Base-by-base conservation (phyloP, 768 basidiomycete genomes). In the Boletus sp. region DNA sequence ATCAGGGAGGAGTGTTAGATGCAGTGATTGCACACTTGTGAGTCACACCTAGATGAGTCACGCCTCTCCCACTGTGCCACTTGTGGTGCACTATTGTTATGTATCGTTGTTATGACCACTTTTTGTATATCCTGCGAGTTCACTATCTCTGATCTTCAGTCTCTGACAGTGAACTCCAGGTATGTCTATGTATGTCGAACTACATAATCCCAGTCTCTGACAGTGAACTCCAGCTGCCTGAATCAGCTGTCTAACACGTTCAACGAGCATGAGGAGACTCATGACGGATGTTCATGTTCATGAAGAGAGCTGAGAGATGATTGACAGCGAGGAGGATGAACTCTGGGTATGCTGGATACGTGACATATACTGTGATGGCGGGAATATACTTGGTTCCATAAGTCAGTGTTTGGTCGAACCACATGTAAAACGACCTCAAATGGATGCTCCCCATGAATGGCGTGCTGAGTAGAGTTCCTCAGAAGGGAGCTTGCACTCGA, bases 171-270 rank as follows among this genome's bases (percentile, higher is more conserved):
- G n/a, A n/a, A n/a, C n/a, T n/a, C n/a, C n/a, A n/a, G n/a, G n/a
- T n/a, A n/a, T n/a, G n/a, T n/a, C n/a, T n/a, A n/a, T n/a, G n/a
- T n/a, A n/a, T n/a, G n/a, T n/a, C n/a, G n/a, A n/a, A n/a, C n/a
- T n/a, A n/a, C n/a, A n/a, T n/a, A n/a, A n/a, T n/a, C n/a, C n/a
- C n/a, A n/a, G n/a, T n/a, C n/a, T n/a, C n/a, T n/a, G n/a, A n/a
- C n/a, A n/a, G n/a, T n/a, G n/a, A n/a, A n/a, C n/a, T n/a, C n/a
- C 17, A 88, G 76, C 36, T 79, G 78, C 52, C 85, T 81, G 70
- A 92, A 96, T 0, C 92, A n/a, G n/a, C n/a, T n/a, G n/a, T n/a
- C n/a, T n/a, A n/a, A n/a, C 93, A 45, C 87, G 80, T 59, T 93
- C 86, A 32, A 98, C 78, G 49, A 96, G 77, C 1, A 87, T 84